phyloP scores from a whole-genome alignment of 768 basidiomycete genomes.

The Leccinellum rugosiceps region DNA sequence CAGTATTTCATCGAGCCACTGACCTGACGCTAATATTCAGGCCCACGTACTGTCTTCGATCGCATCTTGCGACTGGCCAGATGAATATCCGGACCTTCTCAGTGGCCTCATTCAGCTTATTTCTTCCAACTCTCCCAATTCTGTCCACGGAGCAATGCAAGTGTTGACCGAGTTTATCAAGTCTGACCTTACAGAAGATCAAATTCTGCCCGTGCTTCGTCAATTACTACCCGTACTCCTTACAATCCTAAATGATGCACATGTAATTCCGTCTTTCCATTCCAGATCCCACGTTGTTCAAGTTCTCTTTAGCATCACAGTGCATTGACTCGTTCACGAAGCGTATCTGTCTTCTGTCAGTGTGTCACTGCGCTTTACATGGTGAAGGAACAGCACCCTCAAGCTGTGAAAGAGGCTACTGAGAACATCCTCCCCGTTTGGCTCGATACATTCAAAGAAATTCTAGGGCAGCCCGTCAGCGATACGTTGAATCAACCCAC shows the following conservation, averaged over 20 bases:
- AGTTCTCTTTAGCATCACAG: conserved; percentile 53
- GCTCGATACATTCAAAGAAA: conserved; percentile 84
- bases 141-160: conserved; percentile 95
- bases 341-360: conserved; percentile 86
- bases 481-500: conserved; percentile 57
- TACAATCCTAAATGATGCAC: conserved; percentile 68
- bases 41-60: conserved; percentile 87
- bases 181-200: conserved; percentile 90
- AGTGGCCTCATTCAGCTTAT: conserved; percentile 71
- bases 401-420: conserved; percentile 79
- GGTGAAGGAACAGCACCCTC: conserved; percentile 91
- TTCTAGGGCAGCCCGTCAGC: conserved; percentile 59
- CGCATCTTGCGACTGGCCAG: conserved; percentile 93
- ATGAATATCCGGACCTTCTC: conserved; percentile 91
- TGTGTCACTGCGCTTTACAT: conserved; percentile 88
- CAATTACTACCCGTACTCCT: conserved; percentile 86
- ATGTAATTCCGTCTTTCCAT: conserved; percentile 42
- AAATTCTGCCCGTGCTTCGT: conserved; percentile 87
- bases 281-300: not conserved
- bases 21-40: conserved; percentile 38
- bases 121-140: conserved; percentile 63
- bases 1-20: not conserved
- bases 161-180: conserved; percentile 94
- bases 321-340: conserved; percentile 77
- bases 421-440: conserved; percentile 82